Evolutionary conservation across 202 grass and related monocot genomes (phyloP), one percentile per base, ranked within the genome.

Genomic region (Musa balbisiana): DNA sequence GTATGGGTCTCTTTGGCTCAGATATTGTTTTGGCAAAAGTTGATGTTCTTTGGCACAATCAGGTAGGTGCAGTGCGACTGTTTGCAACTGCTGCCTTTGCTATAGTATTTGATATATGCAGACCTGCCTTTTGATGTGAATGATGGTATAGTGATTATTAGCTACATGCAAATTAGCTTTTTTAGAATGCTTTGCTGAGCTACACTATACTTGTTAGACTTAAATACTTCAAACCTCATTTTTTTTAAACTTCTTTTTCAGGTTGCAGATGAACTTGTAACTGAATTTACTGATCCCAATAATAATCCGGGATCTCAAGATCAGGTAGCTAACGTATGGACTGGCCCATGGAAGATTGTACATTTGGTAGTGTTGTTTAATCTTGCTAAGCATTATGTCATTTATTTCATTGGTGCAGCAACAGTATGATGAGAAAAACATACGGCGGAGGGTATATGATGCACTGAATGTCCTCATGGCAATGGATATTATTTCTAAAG

Each of bases 401-500:
- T 49, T 20, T 15, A 15, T 55, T 53, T 73, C 11, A 22, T 20
- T 73, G n/a, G 26, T 16, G 64, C 91, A 99, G 95, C 95, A 95
- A 88, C 91, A 99, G 78, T 99, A 94, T 76, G 95, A 98, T 82
- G 95, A 94, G 83, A 98, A 98, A 87, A 98, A 98, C 55, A 98
- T 98, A 88, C 75, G 95, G 19, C 78, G 95, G 78, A 93, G 95
- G 80, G 95, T 98, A 79, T 98, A 98, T 75, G 95, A 98, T 67
- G 95, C 95, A 20, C 73, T 98, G 65, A 98, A 98, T 80, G 95
- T 99, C 63, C 80, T 99, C 22, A 99, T 99, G 95, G 95, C 95
- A 59, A 99, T 99, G 95, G 95, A 99, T 51, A 99, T 99, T 83
- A 94, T 99, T 80, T 99, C 89, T 26, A 99, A 99, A 83, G 95